Percentiles rank a stretch among this genome's conserved stretches.
phyloP scores from a whole-genome alignment of 176 grass and related monocot genomes.

The Zizania latifolia region DNA sequence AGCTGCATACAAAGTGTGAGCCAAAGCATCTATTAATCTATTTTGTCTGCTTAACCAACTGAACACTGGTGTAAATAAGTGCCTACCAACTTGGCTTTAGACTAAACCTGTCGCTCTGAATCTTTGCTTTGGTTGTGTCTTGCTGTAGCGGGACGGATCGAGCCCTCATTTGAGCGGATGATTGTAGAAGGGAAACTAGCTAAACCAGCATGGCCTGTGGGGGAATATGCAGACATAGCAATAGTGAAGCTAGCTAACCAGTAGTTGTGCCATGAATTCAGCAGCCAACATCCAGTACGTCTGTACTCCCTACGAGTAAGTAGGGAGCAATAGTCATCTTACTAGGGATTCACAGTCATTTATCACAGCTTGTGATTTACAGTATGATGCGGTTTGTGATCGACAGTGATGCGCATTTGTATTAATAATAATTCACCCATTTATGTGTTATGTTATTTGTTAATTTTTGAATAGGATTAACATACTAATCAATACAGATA shows the following conservation, averaged over 20 bases:
- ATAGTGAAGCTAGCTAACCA: neutral
- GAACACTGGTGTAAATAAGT: slow-evolving; percentile 8
- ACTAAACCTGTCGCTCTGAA: neutral
- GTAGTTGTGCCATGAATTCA: slow-evolving; percentile 3
- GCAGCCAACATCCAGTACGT: neutral
- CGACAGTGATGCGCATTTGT: too few species aligned
- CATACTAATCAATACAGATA: too few species aligned
- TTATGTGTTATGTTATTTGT: too few species aligned
- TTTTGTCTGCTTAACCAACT: too few species aligned
- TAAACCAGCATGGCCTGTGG: neutral
- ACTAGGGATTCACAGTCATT: too few species aligned
- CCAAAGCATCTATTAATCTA: too few species aligned
- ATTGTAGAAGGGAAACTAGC: neutral
- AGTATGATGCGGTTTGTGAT: too few species aligned
- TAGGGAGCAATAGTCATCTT: neutral
- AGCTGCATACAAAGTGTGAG: too few species aligned
- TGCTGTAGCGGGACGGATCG: slow-evolving; percentile 1
- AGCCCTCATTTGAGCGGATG: neutral
- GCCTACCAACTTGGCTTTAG: slow-evolving; percentile 28
- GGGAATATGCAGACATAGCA: slow-evolving; percentile 2
- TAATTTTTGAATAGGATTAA: too few species aligned
- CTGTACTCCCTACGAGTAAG: too few species aligned
- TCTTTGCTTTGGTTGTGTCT: neutral
- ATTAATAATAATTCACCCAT: too few species aligned
- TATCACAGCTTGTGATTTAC: too few species aligned